phyloP scores from a whole-genome alignment of 2,329 filamentous ascomycete species.

The Cadophora malorum region DNA sequence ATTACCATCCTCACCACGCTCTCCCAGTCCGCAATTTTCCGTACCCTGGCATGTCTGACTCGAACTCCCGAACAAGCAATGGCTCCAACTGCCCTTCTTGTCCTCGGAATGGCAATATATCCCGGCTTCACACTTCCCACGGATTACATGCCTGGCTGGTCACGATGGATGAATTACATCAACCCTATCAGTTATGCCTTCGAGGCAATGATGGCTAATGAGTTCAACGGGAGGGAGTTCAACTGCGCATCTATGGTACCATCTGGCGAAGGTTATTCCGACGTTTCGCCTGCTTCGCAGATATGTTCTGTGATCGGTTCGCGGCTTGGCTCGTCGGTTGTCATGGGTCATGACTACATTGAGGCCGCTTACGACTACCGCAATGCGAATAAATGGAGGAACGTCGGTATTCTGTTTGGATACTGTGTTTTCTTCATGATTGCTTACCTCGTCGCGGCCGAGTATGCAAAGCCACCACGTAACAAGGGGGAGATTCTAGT shows the following conservation, averaged over 20 bases:
- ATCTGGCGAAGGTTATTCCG: conserved; percentile 29
- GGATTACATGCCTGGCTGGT: conserved; percentile 75
- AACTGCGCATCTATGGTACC: conserved; percentile 38
- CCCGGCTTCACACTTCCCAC: conserved; percentile 52
- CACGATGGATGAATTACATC: conserved; percentile 78
- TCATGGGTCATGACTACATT: conserved; percentile 66
- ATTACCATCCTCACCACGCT: conserved; percentile 41
- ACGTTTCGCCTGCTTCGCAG: conserved; percentile 27
- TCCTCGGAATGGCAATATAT: conserved; percentile 42
- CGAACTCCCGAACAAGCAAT: conserved; percentile 71
- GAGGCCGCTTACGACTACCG: conserved; percentile 61
- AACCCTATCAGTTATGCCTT: conserved; percentile 74
- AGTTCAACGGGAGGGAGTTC: conserved; percentile 59
- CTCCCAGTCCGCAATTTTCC: conserved; percentile 84
- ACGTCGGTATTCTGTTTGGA: conserved; percentile 71
- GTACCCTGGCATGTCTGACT: conserved; percentile 77
- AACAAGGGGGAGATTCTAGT: conserved; percentile 78
- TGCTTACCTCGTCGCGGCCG: conserved; percentile 70
- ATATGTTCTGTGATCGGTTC: conserved; percentile 68
- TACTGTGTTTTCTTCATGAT: conserved; percentile 54
- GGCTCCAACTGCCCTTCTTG: conserved; percentile 62
- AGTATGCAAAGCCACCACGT: conserved; percentile 65
- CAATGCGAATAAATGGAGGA: conserved; percentile 68
- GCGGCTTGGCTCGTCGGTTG: conserved; percentile 55
- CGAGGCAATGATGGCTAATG: conserved; percentile 82